phyloP scores from a whole-genome alignment of 1,284 basidiomycete species.

The Pholiota adiposa region DNA sequence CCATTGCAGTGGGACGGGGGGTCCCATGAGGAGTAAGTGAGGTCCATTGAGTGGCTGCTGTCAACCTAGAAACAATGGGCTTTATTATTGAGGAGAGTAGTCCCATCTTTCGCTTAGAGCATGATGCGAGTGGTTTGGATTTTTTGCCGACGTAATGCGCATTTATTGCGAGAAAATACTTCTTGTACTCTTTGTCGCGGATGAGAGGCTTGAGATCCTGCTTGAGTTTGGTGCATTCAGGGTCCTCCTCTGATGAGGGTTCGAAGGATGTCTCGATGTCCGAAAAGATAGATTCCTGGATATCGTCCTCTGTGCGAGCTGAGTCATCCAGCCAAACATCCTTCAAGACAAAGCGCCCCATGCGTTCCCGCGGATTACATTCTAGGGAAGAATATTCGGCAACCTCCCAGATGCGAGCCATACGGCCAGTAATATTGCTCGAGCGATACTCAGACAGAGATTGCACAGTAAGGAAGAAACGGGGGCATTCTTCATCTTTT shows the following conservation, averaged over 20 bases:
- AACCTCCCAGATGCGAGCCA: constrained; percentile 14
- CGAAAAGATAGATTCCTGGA: no score
- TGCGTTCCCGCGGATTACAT: background rate
- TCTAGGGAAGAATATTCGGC: background rate
- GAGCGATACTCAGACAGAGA: background rate
- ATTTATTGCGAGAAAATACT: constrained; percentile 11
- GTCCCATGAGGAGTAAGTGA: background rate
- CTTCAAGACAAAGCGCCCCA: constrained; percentile 12
- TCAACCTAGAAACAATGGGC: background rate
- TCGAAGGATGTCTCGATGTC: no score
- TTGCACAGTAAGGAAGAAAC: background rate
- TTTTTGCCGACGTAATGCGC: constrained; percentile 8
- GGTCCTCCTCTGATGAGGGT: no score
- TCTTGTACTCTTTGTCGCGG: constrained; percentile 8
- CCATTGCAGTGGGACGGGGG: background rate
- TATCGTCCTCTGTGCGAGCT: constrained; percentile 12
- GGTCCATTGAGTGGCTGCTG: background rate
- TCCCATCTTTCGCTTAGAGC: constrained; percentile 3
- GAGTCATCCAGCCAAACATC: constrained; percentile 19
- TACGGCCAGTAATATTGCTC: background rate
- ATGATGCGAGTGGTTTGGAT: constrained; percentile 8
- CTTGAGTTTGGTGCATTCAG: background rate
- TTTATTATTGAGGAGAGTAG: constrained; percentile 2
- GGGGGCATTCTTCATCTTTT: background rate
- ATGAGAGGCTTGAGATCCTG: constrained; percentile 1